Conservation (phyloP, 2,329 filamentous ascomycete genomes). For the Colletotrichum sp. region DNA sequence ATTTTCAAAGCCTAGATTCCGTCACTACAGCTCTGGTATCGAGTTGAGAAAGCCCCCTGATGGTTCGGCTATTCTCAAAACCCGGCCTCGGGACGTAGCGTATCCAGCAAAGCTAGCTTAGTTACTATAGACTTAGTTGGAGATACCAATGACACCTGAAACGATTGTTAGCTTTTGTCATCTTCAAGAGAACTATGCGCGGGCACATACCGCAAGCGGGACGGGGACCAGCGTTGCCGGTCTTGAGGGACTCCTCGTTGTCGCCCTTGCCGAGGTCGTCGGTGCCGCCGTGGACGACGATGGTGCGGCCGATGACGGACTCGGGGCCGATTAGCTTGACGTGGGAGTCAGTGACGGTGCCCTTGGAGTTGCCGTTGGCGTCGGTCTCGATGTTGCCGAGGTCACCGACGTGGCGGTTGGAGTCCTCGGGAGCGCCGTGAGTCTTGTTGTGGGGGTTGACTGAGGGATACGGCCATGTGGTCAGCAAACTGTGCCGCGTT, state of each 20-base stretch:
- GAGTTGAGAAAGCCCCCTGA: neutral
- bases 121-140: conserved; percentile 56
- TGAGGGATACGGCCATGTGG: conserved; percentile 39
- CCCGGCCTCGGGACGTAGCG: neutral
- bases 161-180: neutral
- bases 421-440: conserved; percentile 86
- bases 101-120: neutral
- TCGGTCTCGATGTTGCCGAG: conserved; percentile 98
- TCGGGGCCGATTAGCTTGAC: conserved; percentile 97
- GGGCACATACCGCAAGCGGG: conserved; percentile 84
- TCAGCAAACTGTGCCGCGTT: neutral
- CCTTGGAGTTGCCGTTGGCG: conserved; percentile 87
- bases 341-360: conserved; percentile 77
- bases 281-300: conserved; percentile 93
- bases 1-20: neutral
- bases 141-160: conserved; percentile 86
- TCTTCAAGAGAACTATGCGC: neutral
- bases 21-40: neutral
- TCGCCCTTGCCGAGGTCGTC: conserved; percentile 95
- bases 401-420: conserved; percentile 92
- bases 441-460: conserved; percentile 96
- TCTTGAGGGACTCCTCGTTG: conserved; percentile 97
- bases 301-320: conserved; percentile 93
- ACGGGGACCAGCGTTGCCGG: conserved; percentile 90
- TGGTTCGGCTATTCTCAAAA: neutral